Percentiles rank a stretch among this genome's conserved stretches.
These are phyloP conservation scores for Alternaria longipes DNA, from an alignment of 2,329 filamentous ascomycete genomes.

Conservation along the genomic window DNA sequence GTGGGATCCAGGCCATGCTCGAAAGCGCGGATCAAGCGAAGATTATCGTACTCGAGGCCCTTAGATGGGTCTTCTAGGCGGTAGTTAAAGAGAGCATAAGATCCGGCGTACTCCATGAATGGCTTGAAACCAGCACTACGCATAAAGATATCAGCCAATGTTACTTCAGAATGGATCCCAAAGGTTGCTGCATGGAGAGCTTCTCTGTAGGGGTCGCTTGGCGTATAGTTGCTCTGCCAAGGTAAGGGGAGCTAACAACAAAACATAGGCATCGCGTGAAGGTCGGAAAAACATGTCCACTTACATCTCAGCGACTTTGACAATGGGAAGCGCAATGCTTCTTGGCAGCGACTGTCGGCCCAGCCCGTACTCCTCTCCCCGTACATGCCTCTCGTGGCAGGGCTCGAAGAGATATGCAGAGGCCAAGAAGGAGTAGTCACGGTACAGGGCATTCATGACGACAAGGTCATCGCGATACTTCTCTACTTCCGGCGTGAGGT, in stretches of 20 bases:
- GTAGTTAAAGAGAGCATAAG: conserved; percentile 71
- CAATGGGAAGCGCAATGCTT: conserved; percentile 81
- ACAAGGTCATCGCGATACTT: conserved; percentile 76
- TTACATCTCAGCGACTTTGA: conserved; percentile 84
- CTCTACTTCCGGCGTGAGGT: conserved; percentile 77
- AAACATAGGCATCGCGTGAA: not conserved
- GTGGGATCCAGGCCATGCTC: conserved; percentile 86
- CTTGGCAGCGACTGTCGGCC: conserved; percentile 77
- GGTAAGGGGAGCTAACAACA: not conserved
- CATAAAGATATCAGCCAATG: conserved; percentile 28
- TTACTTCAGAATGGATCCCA: not conserved
- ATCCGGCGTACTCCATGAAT: conserved; percentile 85
- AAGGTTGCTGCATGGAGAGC: not conserved
- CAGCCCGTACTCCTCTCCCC: conserved; percentile 78
- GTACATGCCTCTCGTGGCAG: conserved; percentile 77
- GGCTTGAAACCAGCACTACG: conserved; percentile 78
- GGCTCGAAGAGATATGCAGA: conserved; percentile 92
- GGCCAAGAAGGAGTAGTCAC: conserved; percentile 90
- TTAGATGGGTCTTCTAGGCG: conserved; percentile 64
- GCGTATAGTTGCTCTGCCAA: not conserved
- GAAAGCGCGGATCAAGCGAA: conserved; percentile 89
- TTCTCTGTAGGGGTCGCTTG: not conserved
- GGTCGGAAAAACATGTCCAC: conserved; percentile 49
- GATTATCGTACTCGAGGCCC: conserved; percentile 66
- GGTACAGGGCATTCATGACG: conserved; percentile 84